phyloP scores from a whole-genome alignment of 1,284 basidiomycete genomes.

The Coniferiporia sulphurascens region DNA sequence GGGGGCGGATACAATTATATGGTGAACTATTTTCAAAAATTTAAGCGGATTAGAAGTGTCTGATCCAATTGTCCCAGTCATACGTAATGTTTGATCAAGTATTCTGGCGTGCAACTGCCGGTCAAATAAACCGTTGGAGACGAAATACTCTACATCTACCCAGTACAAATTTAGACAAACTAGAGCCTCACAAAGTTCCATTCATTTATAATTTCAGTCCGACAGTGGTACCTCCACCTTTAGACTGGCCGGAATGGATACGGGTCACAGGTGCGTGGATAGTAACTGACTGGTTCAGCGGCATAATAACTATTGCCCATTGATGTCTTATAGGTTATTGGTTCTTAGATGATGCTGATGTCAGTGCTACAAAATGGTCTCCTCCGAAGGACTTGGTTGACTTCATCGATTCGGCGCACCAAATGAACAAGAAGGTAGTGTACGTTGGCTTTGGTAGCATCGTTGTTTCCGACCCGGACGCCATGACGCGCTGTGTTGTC shows the following conservation, averaged over 20 bases:
- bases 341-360: constrained; percentile 91
- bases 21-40: constrained; percentile 42
- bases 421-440: constrained; percentile 81
- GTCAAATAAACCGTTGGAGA: constrained; percentile 95
- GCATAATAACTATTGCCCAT: background rate
- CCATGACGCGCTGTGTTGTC: constrained; percentile 87
- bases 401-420: constrained; percentile 79
- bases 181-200: constrained; percentile 95
- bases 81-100: constrained; percentile 97
- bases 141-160: constrained; percentile 72
- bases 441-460: constrained; percentile 99
- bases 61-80: constrained; percentile 39
- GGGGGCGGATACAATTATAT: constrained; percentile 98
- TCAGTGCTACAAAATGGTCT: constrained; percentile 81
- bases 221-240: constrained; percentile 78
- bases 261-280: constrained; percentile 72
- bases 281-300: constrained; percentile 14
- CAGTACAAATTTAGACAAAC: constrained; percentile 83
- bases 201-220: constrained; percentile 98
- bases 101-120: constrained; percentile 92
- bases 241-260: constrained; percentile 99
- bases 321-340: constrained; percentile 67
- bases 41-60: background rate
- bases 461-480: constrained; percentile 90
- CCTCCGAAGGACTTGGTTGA: constrained; percentile 75